Evolutionary conservation across 2,329 filamentous ascomycete species (phyloP), one percentile per base, ranked within the genome.

Genomic region (Neonectria neomacrospora): DNA sequence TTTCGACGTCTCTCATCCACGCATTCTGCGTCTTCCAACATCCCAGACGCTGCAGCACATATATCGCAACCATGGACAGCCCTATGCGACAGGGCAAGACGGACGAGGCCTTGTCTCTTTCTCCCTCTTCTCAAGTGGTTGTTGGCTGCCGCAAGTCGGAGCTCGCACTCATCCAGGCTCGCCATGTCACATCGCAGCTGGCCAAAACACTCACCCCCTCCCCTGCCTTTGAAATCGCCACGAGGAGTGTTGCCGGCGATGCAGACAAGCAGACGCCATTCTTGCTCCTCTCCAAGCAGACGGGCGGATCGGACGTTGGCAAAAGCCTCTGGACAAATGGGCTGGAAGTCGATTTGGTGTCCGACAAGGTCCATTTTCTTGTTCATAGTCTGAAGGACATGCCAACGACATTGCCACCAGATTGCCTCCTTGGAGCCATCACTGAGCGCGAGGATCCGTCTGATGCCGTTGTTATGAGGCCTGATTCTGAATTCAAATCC

Each of bases 271-370:
- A 47, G 14, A 28, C 44, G 8, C 44, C 44, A 5, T 47, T 47
- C 44, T 10, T 47, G 44, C 44, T 47, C 7, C 44, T 47, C 22
- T 47, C 44, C 44, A 47, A 47, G 12, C 44, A 47, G 14, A 47
- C 44, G 44, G 44, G 44, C 22, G 44, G 44, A n/a, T 47, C 44
- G 11, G 44, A 47, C 22, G 9, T 47, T 28, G 44, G 44, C 6
- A 47, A 47, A 47, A 47, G 44, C 44, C 44, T 47, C 12, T 47
- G 44, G 44, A 47, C 44, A 47, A 47, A 47, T n/a, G 44, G 14
- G 22, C 44, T 47, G 14, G 44, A 47, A 47, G 16, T 28, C 14
- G 44, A 28, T 14, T 47, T 47, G 14, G 14, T 47, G 22, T 26
- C 44, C 7, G 44, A 22, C 14, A 47, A 28, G 44, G 44, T 47